These are phyloP conservation scores for Chaetomium olivaceum DNA, from an alignment of 2,329 filamentous ascomycete species.

Conservation along the genomic window DNA sequence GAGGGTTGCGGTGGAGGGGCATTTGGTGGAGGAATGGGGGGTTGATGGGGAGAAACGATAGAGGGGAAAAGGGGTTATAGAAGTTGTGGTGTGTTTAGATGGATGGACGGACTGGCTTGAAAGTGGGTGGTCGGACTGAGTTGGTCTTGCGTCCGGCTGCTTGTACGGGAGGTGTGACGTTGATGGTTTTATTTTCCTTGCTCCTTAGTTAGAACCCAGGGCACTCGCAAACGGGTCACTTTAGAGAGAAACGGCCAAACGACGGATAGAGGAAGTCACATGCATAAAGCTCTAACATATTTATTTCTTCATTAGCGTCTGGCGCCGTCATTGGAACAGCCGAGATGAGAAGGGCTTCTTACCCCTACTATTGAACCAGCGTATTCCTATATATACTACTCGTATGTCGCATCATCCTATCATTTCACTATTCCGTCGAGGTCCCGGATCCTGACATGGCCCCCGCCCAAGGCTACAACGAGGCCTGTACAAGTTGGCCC, in stretches of 20 bases:
- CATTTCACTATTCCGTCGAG: too few species aligned
- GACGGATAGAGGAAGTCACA: neutral
- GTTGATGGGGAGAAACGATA: neutral
- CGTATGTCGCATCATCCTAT: too few species aligned
- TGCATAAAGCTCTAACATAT: neutral
- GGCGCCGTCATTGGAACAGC: neutral
- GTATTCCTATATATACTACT: too few species aligned
- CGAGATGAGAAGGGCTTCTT: neutral
- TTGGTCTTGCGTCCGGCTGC: neutral
- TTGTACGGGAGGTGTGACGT: neutral
- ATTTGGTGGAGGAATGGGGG: slow-evolving; percentile 36
- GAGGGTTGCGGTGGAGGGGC: slow-evolving; percentile 41
- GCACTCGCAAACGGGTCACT: neutral
- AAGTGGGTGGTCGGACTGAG: neutral
- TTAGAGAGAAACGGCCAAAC: neutral
- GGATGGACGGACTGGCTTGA: neutral
- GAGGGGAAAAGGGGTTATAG: neutral
- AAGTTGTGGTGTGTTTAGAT: neutral
- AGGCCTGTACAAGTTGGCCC: too few species aligned
- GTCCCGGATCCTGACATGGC: too few species aligned
- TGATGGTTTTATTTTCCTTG: neutral
- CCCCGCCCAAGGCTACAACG: too few species aligned
- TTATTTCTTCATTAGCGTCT: neutral
- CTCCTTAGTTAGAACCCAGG: neutral
- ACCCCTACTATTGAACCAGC: too few species aligned